phyloP scores from a whole-genome alignment of 139 green algal genomes.

The Coelastrella sp. region DNA sequence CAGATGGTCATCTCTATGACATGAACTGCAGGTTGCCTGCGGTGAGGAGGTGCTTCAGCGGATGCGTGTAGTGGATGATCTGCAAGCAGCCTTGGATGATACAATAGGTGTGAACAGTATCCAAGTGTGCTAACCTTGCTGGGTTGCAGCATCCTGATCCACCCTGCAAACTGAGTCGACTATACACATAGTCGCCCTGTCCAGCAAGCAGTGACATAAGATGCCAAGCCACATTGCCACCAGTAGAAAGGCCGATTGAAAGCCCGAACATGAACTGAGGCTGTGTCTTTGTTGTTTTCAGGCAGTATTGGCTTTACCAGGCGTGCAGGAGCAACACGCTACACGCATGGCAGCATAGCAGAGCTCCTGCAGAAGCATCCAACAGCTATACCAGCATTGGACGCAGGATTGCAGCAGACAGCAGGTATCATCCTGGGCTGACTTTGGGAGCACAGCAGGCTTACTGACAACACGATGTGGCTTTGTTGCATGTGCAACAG shows the following conservation, averaged over 20 bases:
- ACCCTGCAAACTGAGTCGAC: too few relatives aligned
- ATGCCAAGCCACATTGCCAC: too few relatives aligned
- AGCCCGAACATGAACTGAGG: too few relatives aligned
- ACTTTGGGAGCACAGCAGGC: too few relatives aligned
- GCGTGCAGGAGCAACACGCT: constrained; percentile 56
- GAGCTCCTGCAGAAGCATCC: constrained; percentile 52
- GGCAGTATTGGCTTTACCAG: constrained; percentile 73
- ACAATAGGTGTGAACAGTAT: constrained; percentile 12
- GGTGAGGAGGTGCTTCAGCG: constrained; percentile 42
- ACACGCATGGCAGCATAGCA: constrained; percentile 54
- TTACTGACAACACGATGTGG: too few relatives aligned
- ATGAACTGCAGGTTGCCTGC: constrained; percentile 50
- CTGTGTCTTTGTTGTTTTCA: constrained; percentile 1
- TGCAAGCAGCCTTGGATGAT: constrained; percentile 53
- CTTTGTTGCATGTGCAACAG: too few relatives aligned
- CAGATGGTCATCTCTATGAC: neutral
- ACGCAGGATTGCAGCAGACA: neutral
- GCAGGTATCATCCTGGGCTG: neutral
- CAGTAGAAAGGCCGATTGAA: too few relatives aligned
- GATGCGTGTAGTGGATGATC: constrained; percentile 47
- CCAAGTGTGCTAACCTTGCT: too few relatives aligned
- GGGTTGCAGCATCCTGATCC: too few relatives aligned
- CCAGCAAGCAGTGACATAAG: too few relatives aligned
- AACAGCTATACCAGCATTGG: constrained; percentile 37
- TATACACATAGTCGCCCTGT: too few relatives aligned